Conservation (phyloP, 1,284 basidiomycete genomes). For the Ganoderma lucidum region DNA sequence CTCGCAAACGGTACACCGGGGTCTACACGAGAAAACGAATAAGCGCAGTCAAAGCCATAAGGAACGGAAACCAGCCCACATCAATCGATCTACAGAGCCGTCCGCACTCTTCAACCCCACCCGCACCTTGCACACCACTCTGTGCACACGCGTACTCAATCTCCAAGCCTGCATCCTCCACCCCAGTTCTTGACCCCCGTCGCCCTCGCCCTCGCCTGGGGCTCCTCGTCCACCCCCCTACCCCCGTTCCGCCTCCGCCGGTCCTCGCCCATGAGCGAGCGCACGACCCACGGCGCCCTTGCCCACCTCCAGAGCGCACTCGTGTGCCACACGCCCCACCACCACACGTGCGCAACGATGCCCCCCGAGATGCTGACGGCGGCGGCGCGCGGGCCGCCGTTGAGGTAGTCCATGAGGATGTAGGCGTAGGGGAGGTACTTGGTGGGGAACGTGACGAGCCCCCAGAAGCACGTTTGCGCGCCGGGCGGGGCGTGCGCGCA, state of each 20-base stretch:
- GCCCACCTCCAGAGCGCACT: slow-evolving; percentile 37
- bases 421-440: slow-evolving; percentile 81
- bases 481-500: slow-evolving; percentile 72
- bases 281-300: slow-evolving; percentile 50
- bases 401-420: slow-evolving; percentile 75
- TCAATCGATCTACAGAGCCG: background rate
- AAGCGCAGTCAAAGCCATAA: background rate
- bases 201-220: slow-evolving; percentile 36
- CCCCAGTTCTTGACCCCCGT: slow-evolving; percentile 51
- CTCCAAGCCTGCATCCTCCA: slow-evolving; percentile 49
- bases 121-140: background rate
- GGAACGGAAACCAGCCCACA: slow-evolving; percentile 5
- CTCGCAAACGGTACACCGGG: background rate
- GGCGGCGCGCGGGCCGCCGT: slow-evolving; percentile 66
- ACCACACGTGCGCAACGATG: slow-evolving; percentile 82
- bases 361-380: slow-evolving; percentile 72
- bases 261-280: slow-evolving; percentile 42
- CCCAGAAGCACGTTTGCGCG: slow-evolving; percentile 75
- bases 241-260: slow-evolving; percentile 29
- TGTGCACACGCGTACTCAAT: slow-evolving; percentile 7
- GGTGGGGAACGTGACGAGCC: slow-evolving; percentile 75
- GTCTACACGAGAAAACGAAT: background rate
- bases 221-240: slow-evolving; percentile 44
- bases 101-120: background rate
- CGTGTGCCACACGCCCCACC: slow-evolving; percentile 68